Base-by-base conservation (phyloP, 2,329 filamentous ascomycete genomes). In the Alternaria brassicicola region DNA sequence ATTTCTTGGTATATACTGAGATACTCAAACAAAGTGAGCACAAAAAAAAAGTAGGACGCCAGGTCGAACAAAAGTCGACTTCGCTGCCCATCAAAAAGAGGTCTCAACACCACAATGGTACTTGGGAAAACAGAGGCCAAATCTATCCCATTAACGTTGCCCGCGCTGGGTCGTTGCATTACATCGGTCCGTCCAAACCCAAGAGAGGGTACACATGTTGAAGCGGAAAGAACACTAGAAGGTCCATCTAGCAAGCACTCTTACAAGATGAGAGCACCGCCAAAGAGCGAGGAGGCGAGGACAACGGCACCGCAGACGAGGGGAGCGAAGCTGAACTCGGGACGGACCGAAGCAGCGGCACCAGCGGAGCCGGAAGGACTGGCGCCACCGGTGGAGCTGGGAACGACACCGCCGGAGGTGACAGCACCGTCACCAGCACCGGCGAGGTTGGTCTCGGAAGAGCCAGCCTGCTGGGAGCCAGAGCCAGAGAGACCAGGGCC, bases 391-490 rank as follows among this genome's bases (percentile, higher is more conserved):
- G 52, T 67, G 28, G 72, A 69, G 30, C 21, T 58, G 36, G 55
- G 45, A 26, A 70, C 70, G 57, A 65, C 53, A 43, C 71, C 65
- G 45, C 74, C 76, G 30, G 72, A 73, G 15, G 76, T 81, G 47
- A 81, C 79, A 33, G 75, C 74, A 60, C 84, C 84, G 48, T 81
- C 82, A 62, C 81, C 82, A 62, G 84, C 77, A 51, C 79, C 75
- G 30, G 84, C 78, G 46, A 81, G 77, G 52, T 81, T 82, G 28
- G 66, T 64, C 26, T 63, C 61, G 33, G 74, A 70, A 57, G 81
- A 80, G 51, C 85, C 85, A 31, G 84, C 76, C 57, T 81, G 79
- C 78, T 88, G 85, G 61, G 81, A 84, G 30, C 86, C 86, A 57
- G 75, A 54, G 45, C 86, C 86, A 12, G 56, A 61, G 63, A 89